Conservation (phyloP, 2,329 filamentous ascomycete genomes). For the Orbilia quercus region DNA sequence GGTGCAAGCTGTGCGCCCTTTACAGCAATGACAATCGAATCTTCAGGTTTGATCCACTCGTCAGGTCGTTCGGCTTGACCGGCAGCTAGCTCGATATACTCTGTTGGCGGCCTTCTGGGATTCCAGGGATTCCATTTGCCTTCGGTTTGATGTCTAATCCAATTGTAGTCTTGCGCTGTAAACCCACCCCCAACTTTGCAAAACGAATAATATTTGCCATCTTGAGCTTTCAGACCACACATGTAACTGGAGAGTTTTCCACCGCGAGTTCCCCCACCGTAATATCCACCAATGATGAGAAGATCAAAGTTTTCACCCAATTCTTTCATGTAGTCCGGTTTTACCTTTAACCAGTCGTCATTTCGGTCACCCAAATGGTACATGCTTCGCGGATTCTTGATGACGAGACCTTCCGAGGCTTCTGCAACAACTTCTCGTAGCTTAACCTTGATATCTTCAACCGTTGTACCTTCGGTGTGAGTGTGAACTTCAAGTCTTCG, state of each 20-base stretch:
- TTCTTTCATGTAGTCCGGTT: constrained; percentile 97
- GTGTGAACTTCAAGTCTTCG: constrained; percentile 85
- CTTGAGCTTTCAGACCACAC: constrained; percentile 76
- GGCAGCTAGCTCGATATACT: constrained; percentile 84
- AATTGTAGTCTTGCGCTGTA: constrained; percentile 82
- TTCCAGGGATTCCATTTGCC: constrained; percentile 94
- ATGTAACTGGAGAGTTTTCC: constrained; percentile 86
- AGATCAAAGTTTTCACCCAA: constrained; percentile 94
- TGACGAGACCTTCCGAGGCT: constrained; percentile 63
- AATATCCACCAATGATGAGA: constrained; percentile 90
- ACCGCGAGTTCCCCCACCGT: constrained; percentile 84
- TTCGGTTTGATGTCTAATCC: constrained; percentile 83
- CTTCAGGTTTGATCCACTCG: constrained; percentile 88
- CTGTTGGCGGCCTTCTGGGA: constrained; percentile 76
- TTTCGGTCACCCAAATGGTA: constrained; percentile 91
- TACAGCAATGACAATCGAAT: constrained; percentile 86
- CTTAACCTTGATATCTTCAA: constrained; percentile 79
- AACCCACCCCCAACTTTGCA: constrained; percentile 98
- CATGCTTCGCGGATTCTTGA: constrained; percentile 82
- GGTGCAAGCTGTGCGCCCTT: constrained; percentile 83
- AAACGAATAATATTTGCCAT: constrained; percentile 83
- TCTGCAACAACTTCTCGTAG: constrained; percentile 86
- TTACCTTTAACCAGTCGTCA: constrained; percentile 98
- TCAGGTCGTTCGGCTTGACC: constrained; percentile 83
- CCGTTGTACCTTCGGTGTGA: constrained; percentile 73